A percentile compares a stretch with the other conserved stretches of the same genome.
Conservation (phyloP, 1,139 yeast genomes). For the Yamadazyma epiphylla region DNA sequence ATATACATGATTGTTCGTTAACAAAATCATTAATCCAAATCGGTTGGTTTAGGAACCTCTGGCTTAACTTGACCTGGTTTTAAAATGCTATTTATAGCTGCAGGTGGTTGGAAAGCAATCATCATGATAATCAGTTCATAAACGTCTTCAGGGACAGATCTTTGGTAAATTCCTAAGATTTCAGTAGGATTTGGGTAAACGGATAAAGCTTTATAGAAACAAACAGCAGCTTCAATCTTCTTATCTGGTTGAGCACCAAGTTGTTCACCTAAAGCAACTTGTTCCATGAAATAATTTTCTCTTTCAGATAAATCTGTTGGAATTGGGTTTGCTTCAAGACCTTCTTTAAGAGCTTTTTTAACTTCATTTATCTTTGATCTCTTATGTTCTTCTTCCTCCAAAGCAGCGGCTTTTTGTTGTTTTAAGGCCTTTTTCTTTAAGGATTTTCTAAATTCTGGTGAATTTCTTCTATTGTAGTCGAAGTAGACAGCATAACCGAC, state of each 20-base stretch:
- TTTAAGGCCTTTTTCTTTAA: slow-evolving; percentile 61
- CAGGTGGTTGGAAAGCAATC: slow-evolving; percentile 89
- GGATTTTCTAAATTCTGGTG: slow-evolving; percentile 73
- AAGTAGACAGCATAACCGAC: slow-evolving; percentile 84
- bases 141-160: slow-evolving; percentile 76
- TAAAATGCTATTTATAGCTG: slow-evolving; percentile 67
- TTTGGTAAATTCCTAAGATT: slow-evolving; percentile 82
- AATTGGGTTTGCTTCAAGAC: slow-evolving; percentile 66
- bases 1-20: neutral
- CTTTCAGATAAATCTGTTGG: slow-evolving; percentile 71
- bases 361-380: slow-evolving; percentile 59
- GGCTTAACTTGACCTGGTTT: too few relatives aligned
- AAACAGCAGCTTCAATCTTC: slow-evolving; percentile 76
- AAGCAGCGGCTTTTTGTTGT: slow-evolving; percentile 55
- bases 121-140: slow-evolving; percentile 80
- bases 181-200: slow-evolving; percentile 95
- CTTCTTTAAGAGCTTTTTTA: slow-evolving; percentile 57
- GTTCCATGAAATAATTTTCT: slow-evolving; percentile 74
- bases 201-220: slow-evolving; percentile 91
- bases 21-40: neutral
- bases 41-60: neutral
- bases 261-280: slow-evolving; percentile 82
- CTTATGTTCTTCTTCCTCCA: slow-evolving; percentile 56
- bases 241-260: slow-evolving; percentile 53
- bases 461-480: slow-evolving; percentile 86